Base-by-base conservation (phyloP, 1,284 basidiomycete species). In the Ceratobasidium papillatum region DNA sequence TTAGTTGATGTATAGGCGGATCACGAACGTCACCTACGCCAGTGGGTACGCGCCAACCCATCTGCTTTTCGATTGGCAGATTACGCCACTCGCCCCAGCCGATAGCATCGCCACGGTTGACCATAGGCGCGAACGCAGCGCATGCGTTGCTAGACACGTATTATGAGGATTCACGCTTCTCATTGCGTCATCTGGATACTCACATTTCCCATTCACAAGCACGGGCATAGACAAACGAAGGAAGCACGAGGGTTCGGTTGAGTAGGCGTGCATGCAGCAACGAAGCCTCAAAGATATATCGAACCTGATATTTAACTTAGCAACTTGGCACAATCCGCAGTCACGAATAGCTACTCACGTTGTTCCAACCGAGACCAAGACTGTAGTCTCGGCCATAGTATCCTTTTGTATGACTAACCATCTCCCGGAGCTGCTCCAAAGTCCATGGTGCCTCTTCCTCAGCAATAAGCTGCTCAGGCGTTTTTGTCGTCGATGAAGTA, bases 21-120 rank as follows among this genome's bases (percentile, higher is more conserved):
- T 27, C 17, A 36, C 34, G 27, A n/a, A 62, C 22, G 58, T n/a
- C 27, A 61, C 58, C 27, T 54, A 77, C 77, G 36, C 78, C 78
- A 64, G 81, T 82, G 0, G 85, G 84, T 74, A 85, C 78, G 52
- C 78, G 78, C 81, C 82, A 85, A 1, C 79, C 84, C 81, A 84
- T 82, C 77, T 84, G 82, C 59, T 84, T 77, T 34, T 83, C 82
- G 3, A 82, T 79, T 9, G 85, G 84, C 62, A 85, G 77, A 0
- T 79, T 78, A 25, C 78, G 75, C 84, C 84, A 84, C 64, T 76
- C 77, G 56, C 79, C 77, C 78, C 78, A 81, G 30, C 81, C 78
- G 56, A 84, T 66, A 0, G 81, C 81, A 22, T 83, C 78, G 47
- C 82, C 82, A 65, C 78, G 80, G 77, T 84, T 84, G 56, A 84